Evolutionary conservation across 2,329 filamentous ascomycete species (phyloP).

Genomic region (Pseudofabraea citricarpa): DNA sequence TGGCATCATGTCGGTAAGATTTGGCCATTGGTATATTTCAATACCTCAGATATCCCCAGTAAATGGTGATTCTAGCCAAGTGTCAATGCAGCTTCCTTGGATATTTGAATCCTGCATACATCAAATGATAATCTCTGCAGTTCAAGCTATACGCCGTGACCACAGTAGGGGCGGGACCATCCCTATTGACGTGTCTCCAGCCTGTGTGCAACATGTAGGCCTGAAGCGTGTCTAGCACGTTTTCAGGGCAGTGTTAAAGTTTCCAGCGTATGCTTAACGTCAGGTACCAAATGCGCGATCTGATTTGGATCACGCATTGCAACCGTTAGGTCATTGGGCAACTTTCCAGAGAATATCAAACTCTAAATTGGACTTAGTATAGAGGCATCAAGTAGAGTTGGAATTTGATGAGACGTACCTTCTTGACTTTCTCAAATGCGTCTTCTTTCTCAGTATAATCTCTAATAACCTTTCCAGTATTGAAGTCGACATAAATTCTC

Average conservation of each 20-base stretch:
- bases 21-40: no score
- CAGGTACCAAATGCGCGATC: conserved; percentile 62
- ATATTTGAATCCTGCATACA: no score
- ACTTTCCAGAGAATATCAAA: conserved; percentile 42
- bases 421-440: conserved; percentile 69
- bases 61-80: no score
- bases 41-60: no score
- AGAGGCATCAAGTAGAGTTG: background rate
- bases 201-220: no score
- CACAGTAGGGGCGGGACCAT: no score
- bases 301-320: conserved; percentile 76
- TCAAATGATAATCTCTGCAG: no score
- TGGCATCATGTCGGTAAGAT: no score
- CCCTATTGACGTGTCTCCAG: no score
- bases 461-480: conserved; percentile 69
- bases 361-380: conserved; percentile 33
- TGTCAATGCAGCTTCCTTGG: no score
- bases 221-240: no score
- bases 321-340: conserved; percentile 69
- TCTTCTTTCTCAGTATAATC: conserved; percentile 91
- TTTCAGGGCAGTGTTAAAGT: conserved; percentile 19
- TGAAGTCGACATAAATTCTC: conserved; percentile 87
- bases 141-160: no score
- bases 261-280: conserved; percentile 67
- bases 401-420: conserved; percentile 42